These are phyloP conservation scores for Dothistroma septosporum DNA, from an alignment of 2,329 filamentous ascomycete genomes.

Conservation along the genomic window DNA sequence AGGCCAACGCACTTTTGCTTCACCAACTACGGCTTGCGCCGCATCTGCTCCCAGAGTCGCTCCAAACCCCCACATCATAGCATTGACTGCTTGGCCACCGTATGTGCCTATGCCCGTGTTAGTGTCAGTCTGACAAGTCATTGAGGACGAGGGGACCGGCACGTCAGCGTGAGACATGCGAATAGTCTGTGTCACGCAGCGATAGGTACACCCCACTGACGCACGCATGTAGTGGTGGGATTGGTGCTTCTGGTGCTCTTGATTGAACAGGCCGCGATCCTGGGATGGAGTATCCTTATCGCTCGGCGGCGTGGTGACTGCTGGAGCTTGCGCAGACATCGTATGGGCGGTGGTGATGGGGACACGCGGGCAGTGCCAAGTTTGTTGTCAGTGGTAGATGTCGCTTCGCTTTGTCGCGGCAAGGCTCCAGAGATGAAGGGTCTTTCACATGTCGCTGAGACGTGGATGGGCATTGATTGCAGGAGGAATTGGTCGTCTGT, in stretches of 20 bases:
- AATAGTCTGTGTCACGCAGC: too few species aligned
- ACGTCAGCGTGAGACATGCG: too few species aligned
- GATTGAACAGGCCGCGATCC: conserved; percentile 28
- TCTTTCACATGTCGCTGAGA: neutral
- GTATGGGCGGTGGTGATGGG: neutral
- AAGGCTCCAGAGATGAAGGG: neutral
- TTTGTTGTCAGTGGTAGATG: too few species aligned
- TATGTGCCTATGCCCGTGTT: too few species aligned
- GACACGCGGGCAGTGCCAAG: too few species aligned
- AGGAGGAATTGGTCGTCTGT: too few species aligned
- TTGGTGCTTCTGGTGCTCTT: conserved; percentile 29
- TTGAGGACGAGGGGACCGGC: too few species aligned
- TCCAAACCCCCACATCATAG: conserved; percentile 28
- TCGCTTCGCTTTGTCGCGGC: too few species aligned
- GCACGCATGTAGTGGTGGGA: conserved; percentile 30
- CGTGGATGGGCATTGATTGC: neutral
- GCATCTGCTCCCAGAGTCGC: conserved; percentile 30
- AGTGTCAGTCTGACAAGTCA: too few species aligned
- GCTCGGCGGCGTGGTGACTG: conserved; percentile 22
- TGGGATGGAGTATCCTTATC: conserved; percentile 29
- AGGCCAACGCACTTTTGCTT: conserved; percentile 24
- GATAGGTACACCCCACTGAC: too few species aligned
- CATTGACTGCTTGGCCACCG: conserved; percentile 27
- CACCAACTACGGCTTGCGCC: conserved; percentile 30
- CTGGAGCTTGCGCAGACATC: conserved; percentile 25